Evolutionary conservation across 2,329 filamentous ascomycete genomes (phyloP), one percentile per base, ranked within the genome.

Genomic region (Fonsecaea nubica): DNA sequence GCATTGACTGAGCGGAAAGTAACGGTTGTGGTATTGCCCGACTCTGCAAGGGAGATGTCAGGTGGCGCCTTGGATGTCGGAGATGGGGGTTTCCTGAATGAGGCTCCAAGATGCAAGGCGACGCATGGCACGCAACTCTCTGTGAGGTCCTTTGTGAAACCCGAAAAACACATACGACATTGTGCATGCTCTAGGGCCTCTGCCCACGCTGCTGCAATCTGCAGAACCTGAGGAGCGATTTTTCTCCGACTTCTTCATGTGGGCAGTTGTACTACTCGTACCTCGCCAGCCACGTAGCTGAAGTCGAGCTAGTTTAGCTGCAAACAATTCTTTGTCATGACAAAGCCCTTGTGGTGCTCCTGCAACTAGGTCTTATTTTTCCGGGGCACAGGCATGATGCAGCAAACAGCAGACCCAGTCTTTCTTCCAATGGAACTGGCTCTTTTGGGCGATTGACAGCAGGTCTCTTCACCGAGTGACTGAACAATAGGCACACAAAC

Each of bases 281-380:
- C 25, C 25, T 25, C 25, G 25, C 40, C 15, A 30, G 57, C 40
- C 25, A 45, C 57, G 42, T 35, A 55, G 60, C 25, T 62, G 60
- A 62, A 52, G 60, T 36, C 32, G 60, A 36, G 54, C 60, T 62
- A 62, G 35, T 62, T 62, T 62, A 62, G 60, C 38, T 56, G 50
- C 30, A 15, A 50, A 30, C 18, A 21, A 32, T 50, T 36, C 57
- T 45, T 21, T 32, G 57, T 59, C 57, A 45, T 50, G 36, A 50
- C 40, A 59, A 56, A 25, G 13, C 4, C 25, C 38, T 33, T 35
- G 25, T 25, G 25, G 25, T 25, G 25, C 25, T 25, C 25, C 42
- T 50, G 45, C 45, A 25, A 7, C 12, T 50, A 50, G 45, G 45
- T 50, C 45, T 50, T 50, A 50, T 50, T 50, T 50, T 50, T 50